Conservation (phyloP, 1,139 yeast species). For the Taphrina sp. region DNA sequence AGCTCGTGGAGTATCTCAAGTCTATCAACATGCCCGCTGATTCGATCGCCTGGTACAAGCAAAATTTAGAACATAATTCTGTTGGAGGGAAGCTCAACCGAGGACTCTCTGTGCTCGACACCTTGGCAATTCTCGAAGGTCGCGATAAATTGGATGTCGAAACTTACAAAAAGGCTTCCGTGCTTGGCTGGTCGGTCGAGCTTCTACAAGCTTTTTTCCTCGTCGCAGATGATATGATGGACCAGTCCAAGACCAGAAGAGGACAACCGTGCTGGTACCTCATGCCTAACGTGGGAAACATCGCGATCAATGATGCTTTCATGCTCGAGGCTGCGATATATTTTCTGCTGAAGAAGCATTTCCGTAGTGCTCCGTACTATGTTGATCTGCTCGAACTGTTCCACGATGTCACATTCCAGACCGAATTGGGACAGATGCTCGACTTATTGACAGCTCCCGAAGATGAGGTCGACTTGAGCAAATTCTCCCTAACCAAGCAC, state of each 20-base stretch:
- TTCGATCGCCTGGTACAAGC: slow-evolving; percentile 80
- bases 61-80: slow-evolving; percentile 74
- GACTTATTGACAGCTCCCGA: slow-evolving; percentile 98
- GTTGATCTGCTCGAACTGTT: slow-evolving; percentile 87
- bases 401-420: slow-evolving; percentile 75
- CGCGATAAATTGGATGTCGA: slow-evolving; percentile 61
- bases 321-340: slow-evolving; percentile 96
- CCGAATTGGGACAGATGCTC: slow-evolving; percentile 93
- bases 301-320: slow-evolving; percentile 96
- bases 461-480: slow-evolving; percentile 80
- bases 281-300: slow-evolving; percentile 47
- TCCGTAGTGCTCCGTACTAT: slow-evolving; percentile 76
- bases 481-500: slow-evolving; percentile 84
- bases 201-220: slow-evolving; percentile 93
- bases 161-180: slow-evolving; percentile 80
- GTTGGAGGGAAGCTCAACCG: slow-evolving; percentile 97
- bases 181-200: slow-evolving; percentile 95
- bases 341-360: slow-evolving; percentile 81
- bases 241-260: slow-evolving; percentile 91
- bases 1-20: slow-evolving; percentile 61
- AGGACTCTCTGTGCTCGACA: slow-evolving; percentile 92
- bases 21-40: slow-evolving; percentile 80
- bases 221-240: slow-evolving; percentile 99
- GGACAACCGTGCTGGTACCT: slow-evolving; percentile 99
- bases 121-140: slow-evolving; percentile 75